Evolutionary conservation across 2,329 filamentous ascomycete genomes (phyloP), one percentile per base, ranked within the genome.

Genomic region (Aspergillus luchuensis): DNA sequence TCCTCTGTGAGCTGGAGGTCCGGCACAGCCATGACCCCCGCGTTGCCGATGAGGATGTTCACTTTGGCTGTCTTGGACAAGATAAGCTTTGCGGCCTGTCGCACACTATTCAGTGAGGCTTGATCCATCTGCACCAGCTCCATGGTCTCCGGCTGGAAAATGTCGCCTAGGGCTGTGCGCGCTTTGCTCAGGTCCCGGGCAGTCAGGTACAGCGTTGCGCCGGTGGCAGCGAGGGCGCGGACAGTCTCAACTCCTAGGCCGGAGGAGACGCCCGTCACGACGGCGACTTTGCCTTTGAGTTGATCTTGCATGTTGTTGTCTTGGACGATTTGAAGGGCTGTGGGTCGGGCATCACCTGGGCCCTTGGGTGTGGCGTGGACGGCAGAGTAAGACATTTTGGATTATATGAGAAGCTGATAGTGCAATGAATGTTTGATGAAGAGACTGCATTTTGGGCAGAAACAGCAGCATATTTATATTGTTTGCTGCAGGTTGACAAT

Each of bases 201-300:
- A 1, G 74, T 73, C 0, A 75, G 61, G 56, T 72, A 78, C 10
- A 81, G 58, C 2, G 62, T 74, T 0, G 77, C 77, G 7, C 61
- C 66, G 10, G 63, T 69, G 15, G 73, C 67, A 11, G 73, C 67
- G 28, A 85, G 71, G 1, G 81, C 81, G 13, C 74, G 72, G 1
- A 74, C 78, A 5, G 79, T 81, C 60, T 82, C 77, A 23, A 78
- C 62, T 7, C 81, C 81, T 17, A 82, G 67, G 1, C 80, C 80
- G 8, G 77, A 72, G 6, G 66, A 66, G 4, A 57, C 58, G 8
- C 66, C 66, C 1, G 66, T 67, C 15, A 67, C 62, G 2, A 68
- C 21, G 1, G 60, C 38, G 3, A 49, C 52, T 21, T 63, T 65
- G 25, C 65, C 68, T 3, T 23, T 7, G 36, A 65, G 63, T 8